Percentiles rank a stretch among this genome's conserved stretches.
Conservation (phyloP, 768 basidiomycete genomes). For the Rhodotorula sphaerocarpa region DNA sequence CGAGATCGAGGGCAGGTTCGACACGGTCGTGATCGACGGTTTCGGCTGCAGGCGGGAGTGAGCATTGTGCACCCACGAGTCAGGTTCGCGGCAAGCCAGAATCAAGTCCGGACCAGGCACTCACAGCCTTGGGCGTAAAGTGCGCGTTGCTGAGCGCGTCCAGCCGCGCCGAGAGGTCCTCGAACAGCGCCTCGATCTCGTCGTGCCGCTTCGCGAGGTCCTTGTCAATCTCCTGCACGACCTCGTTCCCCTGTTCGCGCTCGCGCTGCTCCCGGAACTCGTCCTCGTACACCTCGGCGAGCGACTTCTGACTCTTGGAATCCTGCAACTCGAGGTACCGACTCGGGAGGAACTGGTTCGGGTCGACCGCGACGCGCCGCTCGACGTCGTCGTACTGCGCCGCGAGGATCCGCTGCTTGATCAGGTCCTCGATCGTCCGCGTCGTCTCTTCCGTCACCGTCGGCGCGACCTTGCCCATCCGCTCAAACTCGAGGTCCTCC, state of each 20-base stretch:
- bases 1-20: conserved; percentile 69
- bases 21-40: conserved; percentile 70
- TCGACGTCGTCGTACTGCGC: conserved; percentile 81
- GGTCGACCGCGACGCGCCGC: conserved; percentile 65
- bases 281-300: conserved; percentile 93
- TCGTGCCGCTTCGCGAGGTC: conserved; percentile 81
- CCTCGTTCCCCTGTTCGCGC: conserved; percentile 50
- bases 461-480: conserved; percentile 74
- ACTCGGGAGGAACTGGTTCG: conserved; percentile 85
- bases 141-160: conserved; percentile 92
- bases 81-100: too few relatives aligned
- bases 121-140: conserved; percentile 84
- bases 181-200: conserved; percentile 75
- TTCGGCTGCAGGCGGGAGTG: conserved; percentile 58
- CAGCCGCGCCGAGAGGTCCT: conserved; percentile 71
- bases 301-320: conserved; percentile 72
- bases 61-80: too few relatives aligned
- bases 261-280: conserved; percentile 60
- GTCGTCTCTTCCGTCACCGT: conserved; percentile 83
- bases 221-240: conserved; percentile 71
- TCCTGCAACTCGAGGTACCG: conserved; percentile 81
- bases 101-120: conserved; percentile 39
- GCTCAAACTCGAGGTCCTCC: conserved; percentile 91
- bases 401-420: conserved; percentile 79
- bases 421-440: conserved; percentile 71